These are phyloP conservation scores for Saccharomyces pastorianus DNA, from an alignment of 1,139 yeast genomes.

Conservation along the genomic window DNA sequence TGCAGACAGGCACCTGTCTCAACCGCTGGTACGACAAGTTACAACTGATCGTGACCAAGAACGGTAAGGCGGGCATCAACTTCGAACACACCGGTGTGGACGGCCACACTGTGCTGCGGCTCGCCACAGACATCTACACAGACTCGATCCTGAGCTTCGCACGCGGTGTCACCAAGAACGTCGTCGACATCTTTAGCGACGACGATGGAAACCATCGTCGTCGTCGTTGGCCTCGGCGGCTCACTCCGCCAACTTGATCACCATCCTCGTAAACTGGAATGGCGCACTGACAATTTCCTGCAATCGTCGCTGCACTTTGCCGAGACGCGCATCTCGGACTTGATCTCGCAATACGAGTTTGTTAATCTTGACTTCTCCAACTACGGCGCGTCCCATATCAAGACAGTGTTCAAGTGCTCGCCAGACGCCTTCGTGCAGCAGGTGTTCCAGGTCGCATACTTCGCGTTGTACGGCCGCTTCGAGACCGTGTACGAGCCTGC, in stretches of 20 bases:
- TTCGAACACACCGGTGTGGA: constrained; percentile 95
- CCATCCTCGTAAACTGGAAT: constrained; percentile 76
- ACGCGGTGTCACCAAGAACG: constrained; percentile 66
- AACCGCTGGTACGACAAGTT: constrained; percentile 93
- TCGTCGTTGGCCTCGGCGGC: not conserved
- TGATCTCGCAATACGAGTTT: constrained; percentile 85
- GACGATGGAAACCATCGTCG: constrained; percentile 20
- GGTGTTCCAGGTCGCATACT: constrained; percentile 90
- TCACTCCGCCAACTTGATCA: constrained; percentile 36
- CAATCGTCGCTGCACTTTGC: constrained; percentile 80
- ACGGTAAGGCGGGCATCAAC: constrained; percentile 88
- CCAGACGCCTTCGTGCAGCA: constrained; percentile 94
- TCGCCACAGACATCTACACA: constrained; percentile 84
- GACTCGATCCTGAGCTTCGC: constrained; percentile 87
- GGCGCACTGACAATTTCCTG: constrained; percentile 74
- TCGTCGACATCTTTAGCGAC: constrained; percentile 50
- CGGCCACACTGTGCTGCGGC: constrained; percentile 85
- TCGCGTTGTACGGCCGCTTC: constrained; percentile 83
- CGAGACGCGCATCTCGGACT: constrained; percentile 79
- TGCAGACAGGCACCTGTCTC: constrained; percentile 89
- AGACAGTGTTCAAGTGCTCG: constrained; percentile 68
- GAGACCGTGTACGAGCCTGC: constrained; percentile 95
- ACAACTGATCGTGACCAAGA: constrained; percentile 77
- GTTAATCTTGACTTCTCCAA: constrained; percentile 66
- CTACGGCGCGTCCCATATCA: constrained; percentile 72